Evolutionary conservation across 176 grass and related monocot genomes (phyloP), one percentile per base, ranked within the genome.

Genomic region (Chrysopogon serrulatus): DNA sequence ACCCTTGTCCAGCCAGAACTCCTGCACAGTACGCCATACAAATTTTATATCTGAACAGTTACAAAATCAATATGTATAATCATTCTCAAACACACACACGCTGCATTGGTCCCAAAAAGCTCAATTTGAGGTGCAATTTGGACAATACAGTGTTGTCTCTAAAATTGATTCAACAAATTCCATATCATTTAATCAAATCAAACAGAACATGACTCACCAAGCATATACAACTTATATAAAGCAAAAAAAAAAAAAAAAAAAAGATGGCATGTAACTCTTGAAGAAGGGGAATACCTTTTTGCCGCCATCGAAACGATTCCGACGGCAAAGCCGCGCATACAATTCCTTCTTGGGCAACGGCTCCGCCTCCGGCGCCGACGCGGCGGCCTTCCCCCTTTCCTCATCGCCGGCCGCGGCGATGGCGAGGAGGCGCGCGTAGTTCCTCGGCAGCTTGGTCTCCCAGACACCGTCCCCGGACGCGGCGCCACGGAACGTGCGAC

Each of bases 1-100:
- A 40, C 79, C 87, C 85, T 99, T 99, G 33, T 99, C 96, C 31
- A 99, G 88, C 87, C 91, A 94, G 86, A 99, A 99, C 86, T 96
- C 91, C 96, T 99, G 42, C 80, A 87, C 61, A 48, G 42, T 28
- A 27, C 28, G 23, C 26, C 33, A 83, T 61, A 42, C 21, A 86
- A 89, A 91, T 68, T 42, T 24, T 21, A 54, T 34, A 23, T 12
- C 36, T 60, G 72, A 51, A 23, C 42, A 79, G 74, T 23, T 1
- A 28, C 21, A 65, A 76, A 57, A 28, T 64, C 24, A 37, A 54
- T 56, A 32, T 17, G 26, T 11, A n/a, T 59, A 77, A 78, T 31
- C 56, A 47, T 36, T 30, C 28, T 73, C 4, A 62, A 65, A 74
- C 36, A 57, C 27, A 79, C 56, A 47, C 6, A 40, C 27, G 21